Base-by-base conservation (phyloP, 768 basidiomycete genomes). In the Mycena crocata region DNA sequence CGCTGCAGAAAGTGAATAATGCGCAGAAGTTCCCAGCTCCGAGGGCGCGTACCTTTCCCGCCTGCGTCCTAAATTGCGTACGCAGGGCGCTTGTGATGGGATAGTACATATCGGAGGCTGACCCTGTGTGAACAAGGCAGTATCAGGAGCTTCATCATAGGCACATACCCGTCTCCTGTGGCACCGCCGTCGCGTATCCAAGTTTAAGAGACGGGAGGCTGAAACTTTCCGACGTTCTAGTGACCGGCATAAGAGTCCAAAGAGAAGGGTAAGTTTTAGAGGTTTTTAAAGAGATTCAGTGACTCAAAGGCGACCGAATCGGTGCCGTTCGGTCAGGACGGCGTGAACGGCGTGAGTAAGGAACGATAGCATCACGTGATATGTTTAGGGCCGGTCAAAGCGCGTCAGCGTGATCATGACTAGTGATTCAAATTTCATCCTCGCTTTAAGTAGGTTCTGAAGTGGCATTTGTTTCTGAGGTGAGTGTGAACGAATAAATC, bases 1-100 rank as follows among this genome's bases (percentile, higher is more conserved):
- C 73, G 77, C 88, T 89, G 67, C n/a, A 49, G 32, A 35, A 42
- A 21, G 23, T n/a, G 10, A 23, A 9, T 30, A 12, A 28, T 17
- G 24, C 50, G 21, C 55, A 21, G 26, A 24, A 21, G 10, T 14
- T 54, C 32, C 0, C 3, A 40, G n/a, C 15, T 28, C 19, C 45
- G 24, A 19, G 31, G 24, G 26, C 13, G 21, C 72, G 28, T 44
- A 81, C 81, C 78, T 82, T 84, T 32, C 82, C 80, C 6, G 70
- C 52, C 23, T 71, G 64, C 3, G 81, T 82, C 45, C 75, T 74
- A 57, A 76, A 85, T 23, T 46, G 63, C 4, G 64, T 66, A 35
- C 83, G 74, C 52, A 81, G 75, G 34, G 66, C 56, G 9, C 56
- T 42, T 19, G 66, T 73, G n/a, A 23, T 71, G 50, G 79, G 77